phyloP scores from a whole-genome alignment of 805 yeast genomes.

The Yarrowia sp. region DNA sequence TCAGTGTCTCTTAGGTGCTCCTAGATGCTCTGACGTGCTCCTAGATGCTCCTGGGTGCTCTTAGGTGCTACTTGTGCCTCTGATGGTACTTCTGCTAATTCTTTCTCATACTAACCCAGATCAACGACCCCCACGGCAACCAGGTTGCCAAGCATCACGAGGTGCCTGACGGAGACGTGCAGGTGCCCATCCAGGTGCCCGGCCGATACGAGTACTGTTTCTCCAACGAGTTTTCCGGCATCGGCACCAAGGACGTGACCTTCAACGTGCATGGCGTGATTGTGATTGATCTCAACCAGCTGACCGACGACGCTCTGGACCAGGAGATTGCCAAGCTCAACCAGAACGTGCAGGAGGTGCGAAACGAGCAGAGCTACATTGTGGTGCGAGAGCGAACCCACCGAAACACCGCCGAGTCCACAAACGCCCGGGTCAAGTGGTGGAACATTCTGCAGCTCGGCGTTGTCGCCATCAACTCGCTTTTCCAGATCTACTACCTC shows the following conservation, averaged over 20 bases:
- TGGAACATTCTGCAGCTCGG: constrained; percentile 93
- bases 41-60: no score
- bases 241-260: constrained; percentile 85
- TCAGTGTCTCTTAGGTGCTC: no score
- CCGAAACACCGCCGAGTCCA: constrained; percentile 97
- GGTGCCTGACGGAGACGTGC: constrained; percentile 81
- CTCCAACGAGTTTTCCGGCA: constrained; percentile 78
- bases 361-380: constrained; percentile 87
- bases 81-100: no score
- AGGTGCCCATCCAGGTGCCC: constrained; percentile 64
- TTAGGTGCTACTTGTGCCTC: no score
- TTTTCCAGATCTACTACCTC: constrained; percentile 92
- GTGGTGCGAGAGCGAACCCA: constrained; percentile 97
- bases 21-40: no score
- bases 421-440: constrained; percentile 96
- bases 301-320: constrained; percentile 79
- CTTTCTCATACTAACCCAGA: constrained; percentile 37
- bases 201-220: constrained; percentile 92
- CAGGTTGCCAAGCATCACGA: constrained; percentile 59
- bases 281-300: constrained; percentile 79
- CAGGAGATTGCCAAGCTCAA: constrained; percentile 78
- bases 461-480: constrained; percentile 83
- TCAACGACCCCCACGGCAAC: constrained; percentile 58
- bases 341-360: constrained; percentile 81
- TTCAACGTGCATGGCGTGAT: constrained; percentile 95